phyloP scores from a whole-genome alignment of 148 eudicot species.

The Hydrangea macrophylla region DNA sequence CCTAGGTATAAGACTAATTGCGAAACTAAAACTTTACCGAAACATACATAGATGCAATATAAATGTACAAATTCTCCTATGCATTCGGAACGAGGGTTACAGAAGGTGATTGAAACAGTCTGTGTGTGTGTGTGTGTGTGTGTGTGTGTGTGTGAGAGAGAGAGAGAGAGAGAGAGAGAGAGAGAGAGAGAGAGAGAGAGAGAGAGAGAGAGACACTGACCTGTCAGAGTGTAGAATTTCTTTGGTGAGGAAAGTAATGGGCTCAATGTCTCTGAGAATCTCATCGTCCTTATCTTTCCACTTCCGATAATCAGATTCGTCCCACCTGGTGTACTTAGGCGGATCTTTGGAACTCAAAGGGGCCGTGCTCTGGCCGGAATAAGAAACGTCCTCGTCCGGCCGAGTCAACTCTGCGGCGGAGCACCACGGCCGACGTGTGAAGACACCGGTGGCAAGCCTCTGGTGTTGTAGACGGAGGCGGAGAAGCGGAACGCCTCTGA shows the following conservation, averaged over 20 bases:
- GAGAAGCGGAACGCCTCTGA: conserved; percentile 41
- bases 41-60: background rate
- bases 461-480: conserved; percentile 26
- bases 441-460: conserved; percentile 3
- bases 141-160: too few relatives aligned
- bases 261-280: conserved; percentile 58
- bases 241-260: conserved; percentile 46
- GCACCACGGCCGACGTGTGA: conserved; percentile 21
- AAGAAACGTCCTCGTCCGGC: conserved; percentile 26
- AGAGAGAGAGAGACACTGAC: conserved; percentile 39
- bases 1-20: too few relatives aligned
- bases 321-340: conserved; percentile 25
- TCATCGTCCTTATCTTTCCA: conserved; percentile 62
- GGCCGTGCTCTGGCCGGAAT: conserved; percentile 7
- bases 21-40: too few relatives aligned
- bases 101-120: too few relatives aligned
- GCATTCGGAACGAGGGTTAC: too few relatives aligned
- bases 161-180: background rate
- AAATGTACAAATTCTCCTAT: background rate
- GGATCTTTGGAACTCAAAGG: conserved; percentile 26
- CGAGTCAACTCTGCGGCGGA: conserved; percentile 24
- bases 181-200: too few relatives aligned
- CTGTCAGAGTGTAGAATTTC: conserved; percentile 74
- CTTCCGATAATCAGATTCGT: conserved; percentile 36
- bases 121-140: background rate